A percentile compares a stretch with the other conserved stretches of the same genome.
Conservation (phyloP, 176 grass and related monocot genomes). For the Aegilops bicornis region DNA sequence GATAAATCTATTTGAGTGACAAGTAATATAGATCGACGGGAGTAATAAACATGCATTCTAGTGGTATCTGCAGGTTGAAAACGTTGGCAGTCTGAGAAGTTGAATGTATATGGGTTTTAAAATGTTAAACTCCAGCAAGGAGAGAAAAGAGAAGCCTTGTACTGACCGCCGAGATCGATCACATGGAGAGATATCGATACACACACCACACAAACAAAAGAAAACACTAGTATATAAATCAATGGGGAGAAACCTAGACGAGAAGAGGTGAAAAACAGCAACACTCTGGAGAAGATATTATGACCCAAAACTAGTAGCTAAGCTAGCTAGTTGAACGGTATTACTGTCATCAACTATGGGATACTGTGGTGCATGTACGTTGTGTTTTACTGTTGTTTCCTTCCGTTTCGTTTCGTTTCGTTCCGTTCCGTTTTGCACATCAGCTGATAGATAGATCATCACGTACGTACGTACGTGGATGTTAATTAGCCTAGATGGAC, state of each 20-base stretch:
- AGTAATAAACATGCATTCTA: not conserved
- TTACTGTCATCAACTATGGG: constrained; percentile 27
- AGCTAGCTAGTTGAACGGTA: constrained; percentile 25
- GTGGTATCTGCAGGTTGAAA: not conserved
- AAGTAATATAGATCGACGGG: too few relatives aligned
- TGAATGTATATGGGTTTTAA: not conserved
- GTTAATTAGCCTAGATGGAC: constrained; percentile 60
- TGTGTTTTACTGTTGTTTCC: constrained; percentile 34
- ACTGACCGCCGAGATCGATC: constrained; percentile 36
- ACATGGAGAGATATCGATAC: constrained; percentile 6
- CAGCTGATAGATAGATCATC: constrained; percentile 14
- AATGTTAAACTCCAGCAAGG: not conserved
- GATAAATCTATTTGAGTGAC: too few relatives aligned
- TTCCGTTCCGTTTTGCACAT: constrained; percentile 43
- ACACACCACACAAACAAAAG: constrained; percentile 25
- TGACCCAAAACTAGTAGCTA: constrained; percentile 6
- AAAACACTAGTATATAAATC: constrained; percentile 37
- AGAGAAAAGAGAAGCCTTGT: constrained; percentile 26
- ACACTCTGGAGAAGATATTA: not conserved
- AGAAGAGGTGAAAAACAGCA: constrained; percentile 18
- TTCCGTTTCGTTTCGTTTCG: constrained; percentile 8
- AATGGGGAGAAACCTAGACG: constrained; percentile 22
- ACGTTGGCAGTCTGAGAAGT: not conserved
- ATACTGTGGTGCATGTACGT: constrained; percentile 38
- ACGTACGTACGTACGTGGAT: not conserved